Evolutionary conservation across 1,284 basidiomycete genomes (phyloP).

Genomic region (Paramarasmius palmivorus): DNA sequence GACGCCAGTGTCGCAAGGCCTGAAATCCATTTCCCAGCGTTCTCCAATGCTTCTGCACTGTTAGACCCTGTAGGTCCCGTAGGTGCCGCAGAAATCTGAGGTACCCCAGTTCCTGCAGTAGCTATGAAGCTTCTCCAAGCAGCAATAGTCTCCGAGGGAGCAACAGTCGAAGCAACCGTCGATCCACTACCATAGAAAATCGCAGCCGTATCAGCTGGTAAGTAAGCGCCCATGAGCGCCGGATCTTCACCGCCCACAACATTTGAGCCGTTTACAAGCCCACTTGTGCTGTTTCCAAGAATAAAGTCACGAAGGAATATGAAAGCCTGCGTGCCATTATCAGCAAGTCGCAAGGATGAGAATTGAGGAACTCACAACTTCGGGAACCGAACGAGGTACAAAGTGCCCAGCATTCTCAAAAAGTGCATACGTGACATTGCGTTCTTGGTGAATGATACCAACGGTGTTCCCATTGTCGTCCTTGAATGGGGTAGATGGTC

Average conservation of each 20-base stretch:
- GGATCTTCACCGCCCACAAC: constrained; percentile 15
- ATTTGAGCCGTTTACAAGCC: constrained; percentile 16
- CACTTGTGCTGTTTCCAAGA: constrained; percentile 25
- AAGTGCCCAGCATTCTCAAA: constrained; percentile 41
- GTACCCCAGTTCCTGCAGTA: no score
- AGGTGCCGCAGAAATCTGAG: no score
- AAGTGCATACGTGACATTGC: constrained; percentile 47
- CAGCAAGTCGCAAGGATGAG: neutral
- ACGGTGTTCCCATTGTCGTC: constrained; percentile 42
- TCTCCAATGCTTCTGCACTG: no score
- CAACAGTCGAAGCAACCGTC: neutral
- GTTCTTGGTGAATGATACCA: constrained; percentile 53
- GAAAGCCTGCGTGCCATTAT: constrained; percentile 23
- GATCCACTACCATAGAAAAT: constrained; percentile 15
- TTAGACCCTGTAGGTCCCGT: no score
- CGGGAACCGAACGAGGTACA: constrained; percentile 10
- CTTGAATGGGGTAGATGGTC: constrained; percentile 46
- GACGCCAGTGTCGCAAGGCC: no score
- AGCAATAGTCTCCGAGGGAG: constrained; percentile 1
- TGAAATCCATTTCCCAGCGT: no score
- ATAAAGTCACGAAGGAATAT: constrained; percentile 29
- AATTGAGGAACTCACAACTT: constrained; percentile 8
- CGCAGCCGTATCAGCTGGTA: constrained; percentile 12
- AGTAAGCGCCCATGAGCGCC: constrained; percentile 9
- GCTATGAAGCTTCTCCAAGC: neutral